Percentiles rank a stretch among this genome's conserved stretches.
These are phyloP conservation scores for Perilla frutescens DNA, from an alignment of 257 asterid species.

Conservation along the genomic window DNA sequence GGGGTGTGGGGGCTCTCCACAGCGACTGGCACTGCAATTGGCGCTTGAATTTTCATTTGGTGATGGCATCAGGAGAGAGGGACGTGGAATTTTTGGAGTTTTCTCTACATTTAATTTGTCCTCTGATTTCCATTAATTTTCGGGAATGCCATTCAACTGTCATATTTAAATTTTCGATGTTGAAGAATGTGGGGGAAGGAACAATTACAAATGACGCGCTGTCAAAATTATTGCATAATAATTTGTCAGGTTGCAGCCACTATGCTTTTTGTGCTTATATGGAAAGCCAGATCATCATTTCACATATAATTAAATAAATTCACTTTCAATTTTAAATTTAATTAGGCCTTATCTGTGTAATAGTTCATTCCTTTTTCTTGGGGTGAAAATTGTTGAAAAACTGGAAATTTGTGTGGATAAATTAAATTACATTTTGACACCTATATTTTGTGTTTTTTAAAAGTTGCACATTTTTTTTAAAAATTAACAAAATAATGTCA, in stretches of 20 bases:
- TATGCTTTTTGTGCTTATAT: constrained; percentile 42
- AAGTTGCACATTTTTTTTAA: too few species aligned
- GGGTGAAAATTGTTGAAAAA: neutral
- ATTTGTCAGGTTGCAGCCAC: constrained; percentile 14
- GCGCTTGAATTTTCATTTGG: constrained; percentile 42
- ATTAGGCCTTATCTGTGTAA: neutral
- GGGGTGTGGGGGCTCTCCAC: neutral
- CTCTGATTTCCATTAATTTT: constrained; percentile 36
- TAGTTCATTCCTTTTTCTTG: too few species aligned
- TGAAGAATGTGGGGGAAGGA: too few species aligned
- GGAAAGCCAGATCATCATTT: constrained; percentile 35
- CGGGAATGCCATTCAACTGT: constrained; percentile 39
- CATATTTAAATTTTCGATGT: neutral
- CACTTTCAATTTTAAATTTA: neutral
- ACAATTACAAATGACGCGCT: constrained; percentile 3
- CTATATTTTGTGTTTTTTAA: too few species aligned
- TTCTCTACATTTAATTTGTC: constrained; percentile 4
- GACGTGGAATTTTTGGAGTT: constrained; percentile 47
- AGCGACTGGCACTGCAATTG: constrained; percentile 34
- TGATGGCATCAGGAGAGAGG: constrained; percentile 13
- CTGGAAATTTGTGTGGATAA: too few species aligned
- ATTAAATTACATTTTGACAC: too few species aligned
- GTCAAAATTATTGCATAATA: constrained; percentile 35
- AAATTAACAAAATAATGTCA: too few species aligned
- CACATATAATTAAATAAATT: neutral